Base-by-base conservation (phyloP, 2,329 filamentous ascomycete genomes). In the Claviceps monticola region DNA sequence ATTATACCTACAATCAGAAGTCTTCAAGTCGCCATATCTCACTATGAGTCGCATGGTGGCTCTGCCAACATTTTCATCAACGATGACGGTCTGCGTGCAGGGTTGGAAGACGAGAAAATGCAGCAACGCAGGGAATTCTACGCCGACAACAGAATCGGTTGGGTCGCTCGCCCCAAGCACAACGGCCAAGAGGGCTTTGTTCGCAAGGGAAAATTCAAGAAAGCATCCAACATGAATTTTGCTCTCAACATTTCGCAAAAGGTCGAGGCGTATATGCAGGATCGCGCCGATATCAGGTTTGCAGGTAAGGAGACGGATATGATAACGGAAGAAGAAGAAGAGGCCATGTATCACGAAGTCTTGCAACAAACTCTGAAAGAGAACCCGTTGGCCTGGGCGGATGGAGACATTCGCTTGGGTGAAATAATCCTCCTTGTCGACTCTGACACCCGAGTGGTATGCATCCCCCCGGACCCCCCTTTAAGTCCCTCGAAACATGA, bases 171-270 rank as follows among this genome's bases (percentile, higher is more conserved):
- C n/a, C 71, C 71, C 5, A 65, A 64, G 48, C 69, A 74, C 53
- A 72, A 72, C 53, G 67, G 69, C 11, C 68, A 72, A 29, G 71
- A 71, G 51, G 67, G 70, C 23, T 81, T 78, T 58, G 55, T 74
- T 17, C 71, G 79, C 41, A 71, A 70, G 41, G 82, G 82, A 51
- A 84, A 84, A 62, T 85, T 84, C 70, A 85, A 85, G 69, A 84
- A 85, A 66, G 81, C 82, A 1, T 85, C 81, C 29, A 87, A 87
- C 68, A 86, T 87, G 83, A 87, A 86, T 64, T 86, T 81, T 60
- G 82, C 75, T 3, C 69, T 86, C 53, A 75, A 75, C 57, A 67
- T 84, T 49, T 80, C 76, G 38, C 75, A 78, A 60, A 73, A 76
- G 53, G 75, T 84, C 2, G 83, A 86, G 62, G 75, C 77, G 11